Evolutionary conservation across 345 rosid genomes (phyloP).

Genomic region (Salix suchowensis): DNA sequence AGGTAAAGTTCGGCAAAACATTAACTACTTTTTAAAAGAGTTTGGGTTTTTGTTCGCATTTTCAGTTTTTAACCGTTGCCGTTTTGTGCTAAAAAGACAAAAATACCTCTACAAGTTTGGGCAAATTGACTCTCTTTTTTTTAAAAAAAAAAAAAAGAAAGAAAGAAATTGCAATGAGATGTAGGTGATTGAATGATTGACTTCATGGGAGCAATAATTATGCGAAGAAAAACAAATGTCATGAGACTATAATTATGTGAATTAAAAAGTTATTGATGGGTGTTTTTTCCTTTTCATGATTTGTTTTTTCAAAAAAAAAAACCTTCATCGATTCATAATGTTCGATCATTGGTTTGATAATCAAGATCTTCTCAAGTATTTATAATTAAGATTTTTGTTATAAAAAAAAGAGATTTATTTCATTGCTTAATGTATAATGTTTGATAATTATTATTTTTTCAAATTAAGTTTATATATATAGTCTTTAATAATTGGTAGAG

Average conservation of each 20-base stretch:
- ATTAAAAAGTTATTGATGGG: not conserved
- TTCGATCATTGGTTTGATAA: not conserved
- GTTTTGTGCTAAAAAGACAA: not conserved
- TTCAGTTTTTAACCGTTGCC: not conserved
- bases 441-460: not conserved
- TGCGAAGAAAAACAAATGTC: too few relatives aligned
- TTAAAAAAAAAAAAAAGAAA: rapidly evolving
- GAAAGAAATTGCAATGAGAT: not conserved
- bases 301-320: not conserved
- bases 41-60: not conserved
- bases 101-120: not conserved
- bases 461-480: too few relatives aligned
- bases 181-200: not conserved
- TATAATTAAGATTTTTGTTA: not conserved
- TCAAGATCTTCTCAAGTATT: not conserved
- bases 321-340: not conserved
- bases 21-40: not conserved
- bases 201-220: not conserved
- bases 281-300: not conserved
- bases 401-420: not conserved
- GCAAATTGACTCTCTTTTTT: not conserved
- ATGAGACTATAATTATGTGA: not conserved
- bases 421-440: not conserved
- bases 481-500: too few relatives aligned
- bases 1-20: constrained; percentile 41